These are phyloP conservation scores for Septoria linicola DNA, from an alignment of 2,329 filamentous ascomycete species.

Conservation along the genomic window DNA sequence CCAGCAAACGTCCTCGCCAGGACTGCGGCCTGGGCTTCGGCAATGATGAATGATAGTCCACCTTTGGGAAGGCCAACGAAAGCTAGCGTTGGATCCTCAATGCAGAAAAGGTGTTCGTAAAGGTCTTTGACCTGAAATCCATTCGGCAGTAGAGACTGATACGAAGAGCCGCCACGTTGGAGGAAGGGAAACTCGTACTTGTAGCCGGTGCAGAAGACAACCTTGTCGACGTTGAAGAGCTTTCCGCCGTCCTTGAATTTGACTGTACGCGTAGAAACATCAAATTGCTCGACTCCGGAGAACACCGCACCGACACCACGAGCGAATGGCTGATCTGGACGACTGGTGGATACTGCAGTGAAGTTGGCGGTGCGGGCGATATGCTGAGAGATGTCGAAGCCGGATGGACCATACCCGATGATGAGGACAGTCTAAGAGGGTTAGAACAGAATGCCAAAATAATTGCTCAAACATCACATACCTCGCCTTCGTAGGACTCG, in stretches of 20 bases:
- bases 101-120: constrained; percentile 18
- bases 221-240: constrained; percentile 6
- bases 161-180: background rate
- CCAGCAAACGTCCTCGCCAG: constrained; percentile 10
- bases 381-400: constrained; percentile 18
- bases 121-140: background rate
- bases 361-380: background rate
- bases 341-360: constrained; percentile 10
- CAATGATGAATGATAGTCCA: constrained; percentile 15
- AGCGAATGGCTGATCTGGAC: background rate
- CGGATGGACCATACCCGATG: constrained; percentile 17
- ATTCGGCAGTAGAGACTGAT: background rate
- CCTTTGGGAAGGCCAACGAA: constrained; percentile 15
- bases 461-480: background rate
- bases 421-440: constrained; percentile 18
- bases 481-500: constrained; percentile 8
- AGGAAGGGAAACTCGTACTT: constrained; percentile 18
- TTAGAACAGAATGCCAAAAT: background rate
- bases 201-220: constrained; percentile 23
- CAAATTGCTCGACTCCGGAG: background rate
- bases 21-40: constrained; percentile 18
- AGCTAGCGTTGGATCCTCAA: constrained; percentile 4
- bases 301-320: background rate
- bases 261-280: constrained; percentile 2
- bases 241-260: constrained; percentile 3